Base-by-base conservation (phyloP, 2,329 filamentous ascomycete species). In the Neophaeococcomyces mojaviensis region DNA sequence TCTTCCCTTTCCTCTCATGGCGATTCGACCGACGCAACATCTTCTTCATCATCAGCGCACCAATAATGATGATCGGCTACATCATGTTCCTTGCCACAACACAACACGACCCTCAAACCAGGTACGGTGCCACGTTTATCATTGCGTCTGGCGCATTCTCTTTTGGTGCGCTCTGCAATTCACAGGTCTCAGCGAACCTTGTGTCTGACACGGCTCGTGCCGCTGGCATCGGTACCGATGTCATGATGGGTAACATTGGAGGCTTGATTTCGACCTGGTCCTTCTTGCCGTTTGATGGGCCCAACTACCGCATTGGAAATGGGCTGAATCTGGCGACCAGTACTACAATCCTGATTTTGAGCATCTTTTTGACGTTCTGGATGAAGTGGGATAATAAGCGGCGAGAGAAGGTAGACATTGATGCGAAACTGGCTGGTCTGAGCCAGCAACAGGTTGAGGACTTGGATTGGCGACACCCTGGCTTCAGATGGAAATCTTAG, bases 171-270 rank as follows among this genome's bases (percentile, higher is more conserved):
- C 71, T 87, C 10, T 77, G 74, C 54, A 85, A 83, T 51, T 82
- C 82, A 0, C 75, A 86, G 46, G 78, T 76, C 0, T 78, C 81
- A 0, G 82, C 81, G 5, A 86, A 86, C 53, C 81, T 87, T 0
- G 74, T 86, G 6, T 80, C 78, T 3, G 84, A 87, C 54, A 84
- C 83, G 0, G 79, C 83, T 0, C 73, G 82, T 10, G 78, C 77
- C 8, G 74, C 79, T 0, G 81, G 80, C 3, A 83, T 86, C 36
- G 81, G 77, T 8, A 76, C 74, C 0, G 79, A 78, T 43, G 79
- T 86, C 57, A 86, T 86, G 81, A 67, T 84, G 19, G 84, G 82
- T 22, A 86, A 86, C 45, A 59, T 86, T n/a, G 84, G 84, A 2
- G 84, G 82, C 0, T 61, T 86, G 28, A 72, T 84, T 47, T 73